Evolutionary conservation across 140 eudicot species (phyloP).

Genomic region (Senecio squalidus): DNA sequence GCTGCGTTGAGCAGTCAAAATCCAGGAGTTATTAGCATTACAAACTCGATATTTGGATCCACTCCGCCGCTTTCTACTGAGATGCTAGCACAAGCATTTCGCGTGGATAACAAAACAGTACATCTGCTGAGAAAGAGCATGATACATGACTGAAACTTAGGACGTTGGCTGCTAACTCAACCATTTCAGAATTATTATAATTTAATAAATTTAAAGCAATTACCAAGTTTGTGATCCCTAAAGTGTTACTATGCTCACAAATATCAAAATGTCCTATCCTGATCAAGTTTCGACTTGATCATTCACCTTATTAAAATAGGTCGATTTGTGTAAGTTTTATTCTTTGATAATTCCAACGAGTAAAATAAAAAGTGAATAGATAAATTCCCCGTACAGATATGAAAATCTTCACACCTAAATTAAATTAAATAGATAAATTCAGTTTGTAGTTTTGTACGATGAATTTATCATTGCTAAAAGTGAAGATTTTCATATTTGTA

Average conservation of each 20-base stretch:
- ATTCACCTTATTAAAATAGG: neutral
- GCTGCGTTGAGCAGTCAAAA: conserved; percentile 43
- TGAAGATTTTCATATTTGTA: too few species aligned
- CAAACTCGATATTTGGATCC: conserved; percentile 33
- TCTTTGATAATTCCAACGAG: too few species aligned
- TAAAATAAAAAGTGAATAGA: too few species aligned
- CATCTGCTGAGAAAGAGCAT: conserved; percentile 11
- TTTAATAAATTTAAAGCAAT: conserved; percentile 2
- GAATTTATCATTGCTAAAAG: too few species aligned
- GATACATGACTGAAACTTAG: conserved; percentile 4
- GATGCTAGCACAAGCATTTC: conserved; percentile 27
- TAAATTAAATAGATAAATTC: too few species aligned
- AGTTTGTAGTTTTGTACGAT: too few species aligned
- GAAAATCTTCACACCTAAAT: too few species aligned
- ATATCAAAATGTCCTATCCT: neutral
- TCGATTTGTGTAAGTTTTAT: too few species aligned
- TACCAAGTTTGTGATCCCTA: neutral
- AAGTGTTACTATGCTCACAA: neutral
- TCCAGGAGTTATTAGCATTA: conserved; percentile 31
- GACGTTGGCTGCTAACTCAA: neutral
- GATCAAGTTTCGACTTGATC: too few species aligned
- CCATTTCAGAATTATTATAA: neutral
- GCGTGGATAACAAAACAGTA: conserved; percentile 23
- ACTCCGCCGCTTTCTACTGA: conserved; percentile 27
- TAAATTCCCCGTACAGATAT: too few species aligned